Conservation (phyloP, 176 grass and related monocot species). For the Oryza glaberrima region DNA sequence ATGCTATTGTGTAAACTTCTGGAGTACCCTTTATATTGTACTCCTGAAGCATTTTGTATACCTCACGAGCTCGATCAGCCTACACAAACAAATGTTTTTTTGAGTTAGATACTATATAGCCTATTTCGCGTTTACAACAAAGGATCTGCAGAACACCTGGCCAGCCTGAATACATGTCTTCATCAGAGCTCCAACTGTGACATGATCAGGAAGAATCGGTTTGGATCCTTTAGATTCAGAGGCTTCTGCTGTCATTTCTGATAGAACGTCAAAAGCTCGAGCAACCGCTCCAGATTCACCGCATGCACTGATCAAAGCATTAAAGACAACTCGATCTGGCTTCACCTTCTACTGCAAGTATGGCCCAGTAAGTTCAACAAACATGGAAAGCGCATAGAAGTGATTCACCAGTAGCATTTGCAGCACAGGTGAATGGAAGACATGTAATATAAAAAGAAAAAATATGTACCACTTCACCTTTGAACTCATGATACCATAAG, state of each 20-base stretch:
- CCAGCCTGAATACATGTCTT: conserved; percentile 87
- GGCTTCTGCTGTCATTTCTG: conserved; percentile 83
- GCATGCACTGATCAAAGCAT: conserved; percentile 97
- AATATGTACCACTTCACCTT: conserved; percentile 66
- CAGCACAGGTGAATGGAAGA: conserved; percentile 17
- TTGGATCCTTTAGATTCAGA: conserved; percentile 62
- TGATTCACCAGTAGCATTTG: conserved; percentile 16
- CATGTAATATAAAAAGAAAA: conserved; percentile 36
- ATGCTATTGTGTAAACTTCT: conserved; percentile 96
- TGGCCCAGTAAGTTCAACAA: conserved; percentile 60
- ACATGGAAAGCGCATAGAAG: conserved; percentile 26
- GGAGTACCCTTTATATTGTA: conserved; percentile 88
- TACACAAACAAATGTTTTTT: conserved; percentile 46
- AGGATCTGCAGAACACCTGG: conserved; percentile 59
- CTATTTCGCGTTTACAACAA: conserved; percentile 26
- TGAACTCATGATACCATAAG: conserved; percentile 93
- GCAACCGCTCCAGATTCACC: conserved; percentile 95
- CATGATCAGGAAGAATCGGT: conserved; percentile 91
- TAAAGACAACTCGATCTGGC: conserved; percentile 98
- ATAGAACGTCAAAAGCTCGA: conserved; percentile 98
- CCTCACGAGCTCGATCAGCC: conserved; percentile 80
- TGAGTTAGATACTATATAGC: conserved; percentile 24
- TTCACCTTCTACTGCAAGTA: conserved; percentile 98
- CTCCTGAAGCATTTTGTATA: conserved; percentile 92
- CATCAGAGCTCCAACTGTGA: conserved; percentile 89